phyloP scores from a whole-genome alignment of 164 flowering plant genomes.

The Vitis vinifera region ASM3070453v1 NC_081818.1:8435501-8436000 shows the following conservation, averaged over 20 bases:
- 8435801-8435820: not conserved
- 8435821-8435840: no score
- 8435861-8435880: no score
- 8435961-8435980: no score
- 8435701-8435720: slow-evolving; percentile 70
- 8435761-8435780: not conserved
- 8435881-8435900: no score
- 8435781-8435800: not conserved
- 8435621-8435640: slow-evolving; percentile 87
- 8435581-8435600: slow-evolving; percentile 91
- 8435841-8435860: no score
- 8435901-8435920: no score
- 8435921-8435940: no score
- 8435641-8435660: slow-evolving; percentile 97
- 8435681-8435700: slow-evolving; percentile 93
- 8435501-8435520: not conserved
- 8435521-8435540: slow-evolving; percentile 28
- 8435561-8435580: slow-evolving; percentile 79
- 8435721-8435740: slow-evolving; percentile 90
- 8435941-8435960: no score
- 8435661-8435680: slow-evolving; percentile 86
- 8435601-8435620: slow-evolving; percentile 81
- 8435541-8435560: slow-evolving; percentile 91
- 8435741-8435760: slow-evolving; percentile 54
- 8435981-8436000: no score